phyloP scores from a whole-genome alignment of 1,284 basidiomycete species.

The Ceratobasidium sp. region DNA sequence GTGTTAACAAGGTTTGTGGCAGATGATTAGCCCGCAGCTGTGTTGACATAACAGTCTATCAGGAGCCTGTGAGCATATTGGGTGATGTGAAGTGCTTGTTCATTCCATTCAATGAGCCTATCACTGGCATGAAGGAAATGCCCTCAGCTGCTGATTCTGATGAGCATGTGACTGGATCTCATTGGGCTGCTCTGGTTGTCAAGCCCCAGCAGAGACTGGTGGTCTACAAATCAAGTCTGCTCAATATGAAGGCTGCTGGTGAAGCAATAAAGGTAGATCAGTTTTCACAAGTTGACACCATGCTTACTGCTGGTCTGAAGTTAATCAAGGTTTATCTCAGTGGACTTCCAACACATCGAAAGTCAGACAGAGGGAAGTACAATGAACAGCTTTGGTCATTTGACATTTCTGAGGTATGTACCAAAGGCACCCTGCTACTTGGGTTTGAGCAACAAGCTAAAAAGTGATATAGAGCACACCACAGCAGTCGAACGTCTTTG shows the following conservation, averaged over 20 bases:
- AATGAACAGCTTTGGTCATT: not conserved
- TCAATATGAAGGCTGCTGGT: not conserved
- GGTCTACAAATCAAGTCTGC: not conserved
- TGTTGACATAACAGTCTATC: not conserved
- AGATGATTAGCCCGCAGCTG: not conserved
- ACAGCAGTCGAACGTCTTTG: not conserved
- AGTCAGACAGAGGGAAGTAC: conserved; percentile 10
- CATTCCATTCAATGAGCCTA: conserved; percentile 27
- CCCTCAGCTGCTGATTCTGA: not conserved
- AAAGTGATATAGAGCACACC: not conserved
- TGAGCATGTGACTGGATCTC: not conserved
- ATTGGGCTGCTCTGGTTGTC: conserved; percentile 11
- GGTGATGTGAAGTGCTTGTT: conserved; percentile 1
- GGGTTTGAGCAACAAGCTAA: not conserved
- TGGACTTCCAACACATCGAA: not conserved
- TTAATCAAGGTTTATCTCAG: not conserved
- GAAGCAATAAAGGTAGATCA: not conserved
- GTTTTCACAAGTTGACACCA: too few species aligned
- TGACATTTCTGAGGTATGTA: not conserved
- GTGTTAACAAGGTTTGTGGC: not conserved
- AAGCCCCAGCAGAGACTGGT: not conserved
- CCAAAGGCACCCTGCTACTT: not conserved
- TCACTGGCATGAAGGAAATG: not conserved
- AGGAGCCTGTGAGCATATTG: conserved; percentile 7
- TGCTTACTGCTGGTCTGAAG: too few species aligned